phyloP scores from a whole-genome alignment of 305 asterid species.

The Solanum hybrid region DNA sequence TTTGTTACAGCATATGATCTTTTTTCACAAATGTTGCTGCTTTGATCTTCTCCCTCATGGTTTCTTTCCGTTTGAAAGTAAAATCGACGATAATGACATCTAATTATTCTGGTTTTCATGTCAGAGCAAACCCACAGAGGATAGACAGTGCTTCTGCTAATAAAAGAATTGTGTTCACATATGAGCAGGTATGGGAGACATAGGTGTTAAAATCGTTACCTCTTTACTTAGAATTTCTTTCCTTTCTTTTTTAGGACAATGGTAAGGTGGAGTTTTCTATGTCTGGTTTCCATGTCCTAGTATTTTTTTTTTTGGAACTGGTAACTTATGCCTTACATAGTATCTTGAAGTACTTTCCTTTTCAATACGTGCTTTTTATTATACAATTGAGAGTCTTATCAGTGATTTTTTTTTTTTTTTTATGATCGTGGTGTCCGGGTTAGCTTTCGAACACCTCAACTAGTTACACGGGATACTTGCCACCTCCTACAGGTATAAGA shows the following conservation, averaged over 20 bases:
- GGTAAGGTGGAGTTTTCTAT: background rate
- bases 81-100: background rate
- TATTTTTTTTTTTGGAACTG: background rate
- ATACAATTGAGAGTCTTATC: background rate
- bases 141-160: slow-evolving; percentile 71
- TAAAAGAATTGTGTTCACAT: slow-evolving; percentile 67
- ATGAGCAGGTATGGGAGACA: slow-evolving; percentile 66
- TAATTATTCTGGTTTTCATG: slow-evolving; percentile 12
- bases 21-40: background rate
- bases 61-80: background rate
- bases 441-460: background rate
- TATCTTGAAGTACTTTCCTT: background rate
- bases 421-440: background rate
- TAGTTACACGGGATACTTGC: background rate
- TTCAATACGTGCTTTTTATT: background rate
- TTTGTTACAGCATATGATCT: background rate
- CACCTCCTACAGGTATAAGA: background rate
- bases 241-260: background rate
- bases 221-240: background rate
- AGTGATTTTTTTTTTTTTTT: background rate
- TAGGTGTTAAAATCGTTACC: background rate
- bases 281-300: background rate
- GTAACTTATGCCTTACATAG: background rate
- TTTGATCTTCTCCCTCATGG: background rate
- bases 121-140: slow-evolving; percentile 93